Base-by-base conservation (phyloP, 2,329 filamentous ascomycete species). In the Corynespora cassiicola region DNA sequence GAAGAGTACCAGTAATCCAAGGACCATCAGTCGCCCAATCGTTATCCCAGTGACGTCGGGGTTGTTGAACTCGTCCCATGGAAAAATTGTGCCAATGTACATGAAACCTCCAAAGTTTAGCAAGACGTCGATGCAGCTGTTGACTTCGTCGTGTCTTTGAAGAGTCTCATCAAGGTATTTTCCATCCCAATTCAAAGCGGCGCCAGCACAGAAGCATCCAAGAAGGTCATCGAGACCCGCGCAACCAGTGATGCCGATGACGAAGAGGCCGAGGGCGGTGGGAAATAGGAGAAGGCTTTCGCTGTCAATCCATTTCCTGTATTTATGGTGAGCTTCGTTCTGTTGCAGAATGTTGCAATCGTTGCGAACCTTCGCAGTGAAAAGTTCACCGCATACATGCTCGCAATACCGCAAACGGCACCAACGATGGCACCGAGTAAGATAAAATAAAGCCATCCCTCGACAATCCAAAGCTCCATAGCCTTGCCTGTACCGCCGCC, bases 201-300 rank as follows among this genome's bases (percentile, higher is more conserved):
- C 77, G 8, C 80, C 80, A 1, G 80, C 79, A 2, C 79, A 70
- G 34, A 81, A 81, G 51, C 78, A 83, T 5, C 79, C 78, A 4
- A 83, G 68, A 0, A 81, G 72, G 42, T 82, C 80, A 34, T 81
- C 77, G 1, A 77, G 79, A 12, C 78, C 79, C n/a, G 83, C 68
- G 10, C 73, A 69, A 11, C 79, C 79, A 39, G 76, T 78, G 1
- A 77, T 80, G 3, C 80, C 78, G 15, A 82, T 64, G 18, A 81
- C 63, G 49, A 81, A 81, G 7, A 82, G 64, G 72, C 75, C 9
- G 7, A 10, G n/a, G 6, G 3, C 4, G 8, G 21, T 34, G 9
- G 31, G 31, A 6, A 24, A 34, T 11, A 34, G 21, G 6, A 34
- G 20, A 2, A 34, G 21, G 21, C 18, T 23, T 16, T 34, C 31